These are phyloP conservation scores for Claviceps quebecensis DNA, from an alignment of 2,329 filamentous ascomycete species.

Conservation along the genomic window DNA sequence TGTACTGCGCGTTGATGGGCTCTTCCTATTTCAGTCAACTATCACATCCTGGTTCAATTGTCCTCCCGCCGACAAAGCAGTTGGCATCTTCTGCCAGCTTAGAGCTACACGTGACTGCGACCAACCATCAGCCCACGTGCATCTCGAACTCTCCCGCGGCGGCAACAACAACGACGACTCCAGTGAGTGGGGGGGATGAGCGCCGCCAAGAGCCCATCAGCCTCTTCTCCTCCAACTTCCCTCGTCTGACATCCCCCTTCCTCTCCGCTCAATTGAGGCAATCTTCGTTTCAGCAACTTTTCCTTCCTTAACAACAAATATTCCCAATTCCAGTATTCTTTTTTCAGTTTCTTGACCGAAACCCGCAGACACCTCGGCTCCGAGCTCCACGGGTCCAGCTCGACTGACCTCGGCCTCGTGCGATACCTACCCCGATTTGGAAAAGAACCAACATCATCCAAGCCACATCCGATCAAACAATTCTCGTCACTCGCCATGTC, in stretches of 20 bases:
- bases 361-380: background rate
- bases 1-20: no score
- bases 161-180: background rate
- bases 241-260: no score
- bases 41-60: no score
- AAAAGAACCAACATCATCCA: background rate
- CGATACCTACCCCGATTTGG: background rate
- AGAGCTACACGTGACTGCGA: constrained; percentile 14
- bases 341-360: background rate
- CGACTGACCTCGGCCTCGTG: background rate
- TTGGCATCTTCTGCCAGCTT: background rate
- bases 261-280: no score
- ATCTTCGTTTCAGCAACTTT: no score
- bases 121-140: constrained; percentile 21
- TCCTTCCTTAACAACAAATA: background rate
- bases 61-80: no score
- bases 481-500: constrained; percentile 54
- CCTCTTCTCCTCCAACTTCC: no score
- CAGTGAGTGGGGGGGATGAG: background rate
- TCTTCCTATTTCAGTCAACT: no score
- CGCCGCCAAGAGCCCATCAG: background rate
- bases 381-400: background rate
- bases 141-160: background rate
- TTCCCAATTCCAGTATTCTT: background rate
- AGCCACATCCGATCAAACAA: background rate